These are phyloP conservation scores for Beauveria varroae DNA, from an alignment of 2,329 filamentous ascomycete genomes.

Conservation along the genomic window DNA sequence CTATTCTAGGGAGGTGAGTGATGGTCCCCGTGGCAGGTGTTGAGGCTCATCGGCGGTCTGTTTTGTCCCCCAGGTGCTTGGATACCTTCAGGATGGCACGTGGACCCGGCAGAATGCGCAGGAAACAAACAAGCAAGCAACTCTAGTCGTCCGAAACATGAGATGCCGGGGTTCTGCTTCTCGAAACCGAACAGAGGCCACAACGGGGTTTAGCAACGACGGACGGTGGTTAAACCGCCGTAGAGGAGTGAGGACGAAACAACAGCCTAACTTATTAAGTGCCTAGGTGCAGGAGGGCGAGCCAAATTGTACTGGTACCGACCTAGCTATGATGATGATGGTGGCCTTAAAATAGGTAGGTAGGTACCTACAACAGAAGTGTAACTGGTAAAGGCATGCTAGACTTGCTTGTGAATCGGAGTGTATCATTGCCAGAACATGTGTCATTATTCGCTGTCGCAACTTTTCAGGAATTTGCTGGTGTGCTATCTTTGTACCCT, in stretches of 20 bases:
- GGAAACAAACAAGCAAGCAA: slow-evolving; percentile 6
- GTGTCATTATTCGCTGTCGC: too few relatives aligned
- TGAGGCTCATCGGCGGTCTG: too few relatives aligned
- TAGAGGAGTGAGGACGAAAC: background rate
- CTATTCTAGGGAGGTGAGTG: too few relatives aligned
- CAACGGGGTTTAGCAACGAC: background rate
- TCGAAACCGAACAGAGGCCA: slow-evolving; percentile 1
- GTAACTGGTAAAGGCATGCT: background rate
- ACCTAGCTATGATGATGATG: too few relatives aligned
- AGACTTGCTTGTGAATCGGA: too few relatives aligned
- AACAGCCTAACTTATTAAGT: background rate
- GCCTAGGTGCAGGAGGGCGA: background rate
- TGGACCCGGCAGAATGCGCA: background rate
- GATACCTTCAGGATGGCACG: background rate
- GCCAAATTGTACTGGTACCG: too few relatives aligned
- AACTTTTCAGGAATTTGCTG: too few relatives aligned
- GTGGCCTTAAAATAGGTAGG: background rate
- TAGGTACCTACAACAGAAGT: background rate
- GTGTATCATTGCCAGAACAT: too few relatives aligned
- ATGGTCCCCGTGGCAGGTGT: too few relatives aligned
- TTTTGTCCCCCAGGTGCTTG: too few relatives aligned
- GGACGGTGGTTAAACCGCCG: background rate
- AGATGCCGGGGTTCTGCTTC: slow-evolving; percentile 5
- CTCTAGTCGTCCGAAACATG: slow-evolving; percentile 9
- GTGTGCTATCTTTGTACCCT: background rate